These are phyloP conservation scores for Taxawa tesnikishii DNA, from an alignment of 2,329 filamentous ascomycete genomes.

Conservation along the genomic window DNA sequence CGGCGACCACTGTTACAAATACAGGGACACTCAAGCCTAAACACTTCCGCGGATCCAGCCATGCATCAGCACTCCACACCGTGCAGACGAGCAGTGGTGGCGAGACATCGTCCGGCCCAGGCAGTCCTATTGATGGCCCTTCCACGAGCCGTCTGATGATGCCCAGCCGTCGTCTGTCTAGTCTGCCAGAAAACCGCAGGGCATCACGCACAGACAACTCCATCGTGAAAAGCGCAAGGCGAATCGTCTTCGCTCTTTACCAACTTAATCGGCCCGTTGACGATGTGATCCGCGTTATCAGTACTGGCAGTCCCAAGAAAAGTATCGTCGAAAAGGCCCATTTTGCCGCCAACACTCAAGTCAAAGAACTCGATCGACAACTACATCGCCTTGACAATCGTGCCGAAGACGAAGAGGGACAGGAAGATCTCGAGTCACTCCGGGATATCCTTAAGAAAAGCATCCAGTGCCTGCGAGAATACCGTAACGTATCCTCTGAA, in stretches of 20 bases:
- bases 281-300: slow-evolving; percentile 8
- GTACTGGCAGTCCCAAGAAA: slow-evolving; percentile 6
- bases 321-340: slow-evolving; percentile 7
- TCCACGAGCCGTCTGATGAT: slow-evolving; percentile 3
- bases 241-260: slow-evolving; percentile 8
- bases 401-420: slow-evolving; percentile 36
- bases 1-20: slow-evolving; percentile 12
- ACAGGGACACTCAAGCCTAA: slow-evolving; percentile 15
- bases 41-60: slow-evolving; percentile 19
- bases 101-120: slow-evolving; percentile 18
- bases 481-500: slow-evolving; percentile 36
- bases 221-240: slow-evolving; percentile 7
- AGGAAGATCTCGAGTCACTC: slow-evolving; percentile 22
- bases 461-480: slow-evolving; percentile 37
- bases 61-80: slow-evolving; percentile 14
- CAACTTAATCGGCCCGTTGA: slow-evolving; percentile 9
- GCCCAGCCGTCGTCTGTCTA: slow-evolving; percentile 8
- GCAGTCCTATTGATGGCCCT: slow-evolving; percentile 18
- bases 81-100: slow-evolving; percentile 14
- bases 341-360: slow-evolving; percentile 42
- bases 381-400: slow-evolving; percentile 37
- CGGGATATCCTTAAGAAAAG: slow-evolving; percentile 26
- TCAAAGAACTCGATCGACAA: slow-evolving; percentile 44
- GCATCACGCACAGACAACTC: slow-evolving; percentile 9
- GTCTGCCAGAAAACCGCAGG: slow-evolving; percentile 9